Conservation (phyloP, 1,284 basidiomycete species). For the Flammula alnicola region DNA sequence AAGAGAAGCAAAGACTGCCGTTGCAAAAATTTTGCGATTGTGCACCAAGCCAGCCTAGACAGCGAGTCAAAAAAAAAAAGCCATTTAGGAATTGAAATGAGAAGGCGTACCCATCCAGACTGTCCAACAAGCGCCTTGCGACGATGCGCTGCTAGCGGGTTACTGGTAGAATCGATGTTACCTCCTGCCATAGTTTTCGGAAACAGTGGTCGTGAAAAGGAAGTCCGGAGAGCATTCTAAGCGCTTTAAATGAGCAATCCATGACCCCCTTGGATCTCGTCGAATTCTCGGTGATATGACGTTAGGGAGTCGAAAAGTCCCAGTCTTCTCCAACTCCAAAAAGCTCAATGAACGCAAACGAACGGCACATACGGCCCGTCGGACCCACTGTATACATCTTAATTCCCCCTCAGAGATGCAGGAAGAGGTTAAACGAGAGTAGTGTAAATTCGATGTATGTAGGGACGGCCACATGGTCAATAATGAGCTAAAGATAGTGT, state of each 20-base stretch:
- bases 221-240: background rate
- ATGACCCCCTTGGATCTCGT: conserved; percentile 5
- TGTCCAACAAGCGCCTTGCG: conserved; percentile 61
- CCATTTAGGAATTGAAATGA: conserved; percentile 3
- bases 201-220: background rate
- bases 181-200: conserved; percentile 47
- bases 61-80: conserved; percentile 1
- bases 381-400: background rate
- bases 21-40: conserved; percentile 63
- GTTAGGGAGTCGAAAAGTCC: background rate
- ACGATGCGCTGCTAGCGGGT: conserved; percentile 44
- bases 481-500: conserved; percentile 26
- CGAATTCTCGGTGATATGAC: conserved; percentile 7
- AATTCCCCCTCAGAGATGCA: background rate
- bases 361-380: background rate
- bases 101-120: conserved; percentile 63
- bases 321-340: conserved; percentile 14
- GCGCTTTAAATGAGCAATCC: background rate
- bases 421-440: conserved; percentile 13
- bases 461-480: conserved; percentile 25
- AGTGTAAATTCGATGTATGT: conserved; percentile 18
- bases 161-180: conserved; percentile 29
- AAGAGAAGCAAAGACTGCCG: conserved; percentile 73
- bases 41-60: conserved; percentile 68
- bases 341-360: conserved; percentile 4